Conservation (phyloP, 345 rosid genomes). For the Bruguiera gymnorhiza region DNA sequence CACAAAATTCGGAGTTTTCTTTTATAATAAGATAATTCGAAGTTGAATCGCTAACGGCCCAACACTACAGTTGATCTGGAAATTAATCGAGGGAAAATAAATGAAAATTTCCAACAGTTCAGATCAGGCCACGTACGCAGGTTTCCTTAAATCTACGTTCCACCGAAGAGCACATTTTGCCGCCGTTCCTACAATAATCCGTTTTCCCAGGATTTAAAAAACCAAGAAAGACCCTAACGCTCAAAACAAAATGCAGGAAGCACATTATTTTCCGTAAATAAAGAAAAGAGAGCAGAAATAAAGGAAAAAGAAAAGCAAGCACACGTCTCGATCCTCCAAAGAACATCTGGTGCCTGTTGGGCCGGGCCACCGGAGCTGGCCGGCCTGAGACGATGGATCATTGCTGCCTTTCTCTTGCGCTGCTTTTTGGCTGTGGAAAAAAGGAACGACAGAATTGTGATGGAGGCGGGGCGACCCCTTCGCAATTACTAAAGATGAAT, state of each 20-base stretch:
- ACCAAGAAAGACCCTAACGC: background rate
- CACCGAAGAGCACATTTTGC: conserved; percentile 11
- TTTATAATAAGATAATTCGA: no score
- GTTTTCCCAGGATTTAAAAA: background rate
- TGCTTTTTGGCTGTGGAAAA: no score
- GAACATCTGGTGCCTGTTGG: no score
- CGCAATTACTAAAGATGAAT: no score
- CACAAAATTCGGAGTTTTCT: no score
- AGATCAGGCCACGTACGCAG: background rate
- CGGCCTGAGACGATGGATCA: background rate
- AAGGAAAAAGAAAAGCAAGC: background rate
- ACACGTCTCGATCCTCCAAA: background rate
- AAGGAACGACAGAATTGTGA: no score
- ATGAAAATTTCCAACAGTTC: background rate
- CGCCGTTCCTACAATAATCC: background rate
- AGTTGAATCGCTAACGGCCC: no score
- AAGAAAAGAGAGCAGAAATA: background rate
- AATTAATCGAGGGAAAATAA: no score
- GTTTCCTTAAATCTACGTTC: background rate
- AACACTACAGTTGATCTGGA: no score
- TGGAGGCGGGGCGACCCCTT: no score
- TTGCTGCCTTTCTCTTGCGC: background rate
- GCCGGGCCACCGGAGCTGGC: conserved; percentile 81
- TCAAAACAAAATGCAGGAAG: no score
- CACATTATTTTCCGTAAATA: no score